Base-by-base conservation (phyloP, 805 yeast species). In the Komagataella populi region DNA sequence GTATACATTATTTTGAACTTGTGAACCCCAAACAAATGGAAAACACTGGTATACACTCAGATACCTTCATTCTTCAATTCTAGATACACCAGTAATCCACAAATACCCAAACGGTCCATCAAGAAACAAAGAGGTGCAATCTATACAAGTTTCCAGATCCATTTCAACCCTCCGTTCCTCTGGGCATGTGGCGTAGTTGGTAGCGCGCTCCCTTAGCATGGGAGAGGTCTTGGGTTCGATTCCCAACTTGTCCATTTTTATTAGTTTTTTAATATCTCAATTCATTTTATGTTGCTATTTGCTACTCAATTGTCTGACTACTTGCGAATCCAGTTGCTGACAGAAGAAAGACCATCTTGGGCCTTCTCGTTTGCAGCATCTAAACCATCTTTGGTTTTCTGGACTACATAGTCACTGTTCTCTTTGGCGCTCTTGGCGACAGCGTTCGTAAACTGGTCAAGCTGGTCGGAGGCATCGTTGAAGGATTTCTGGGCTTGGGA, bases 161-260 rank as follows among this genome's bases (percentile, higher is more conserved):
- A 30, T 7, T 10, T n/a, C 39, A 30, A n/a, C 39, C 14, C 12
- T 30, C 39, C 39, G 8, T 30, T 7, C 4, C 14, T 3, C 14
- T 2, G 85, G 84, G 85, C 84, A 81, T 80, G 83, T 79, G 84
- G 84, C 84, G 84, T 76, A 80, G 84, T 80, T 77, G 84, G 84
- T 80, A 79, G 84, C 84, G 84, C 84, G 84, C 76, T 77, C 81
- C 78, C 84, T 79, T 80, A 78, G 84, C 84, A 80, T 79, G 84
- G 78, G 81, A 78, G 76, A 80, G 84, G 86, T 80, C 85, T 78
- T 79, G 80, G 84, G 84, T 78, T 79, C 84, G 81, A 79, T 74
- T 79, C 84, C 84, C 78, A 78, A 77, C 83, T 78, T 81, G 84
- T 79, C 84, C 84, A 78, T 51, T 54, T 55, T 64, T 67, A 68